Evolutionary conservation across 805 yeast species (phyloP), one percentile per base, ranked within the genome.

Genomic region (Lipomyces anomalus): DNA sequence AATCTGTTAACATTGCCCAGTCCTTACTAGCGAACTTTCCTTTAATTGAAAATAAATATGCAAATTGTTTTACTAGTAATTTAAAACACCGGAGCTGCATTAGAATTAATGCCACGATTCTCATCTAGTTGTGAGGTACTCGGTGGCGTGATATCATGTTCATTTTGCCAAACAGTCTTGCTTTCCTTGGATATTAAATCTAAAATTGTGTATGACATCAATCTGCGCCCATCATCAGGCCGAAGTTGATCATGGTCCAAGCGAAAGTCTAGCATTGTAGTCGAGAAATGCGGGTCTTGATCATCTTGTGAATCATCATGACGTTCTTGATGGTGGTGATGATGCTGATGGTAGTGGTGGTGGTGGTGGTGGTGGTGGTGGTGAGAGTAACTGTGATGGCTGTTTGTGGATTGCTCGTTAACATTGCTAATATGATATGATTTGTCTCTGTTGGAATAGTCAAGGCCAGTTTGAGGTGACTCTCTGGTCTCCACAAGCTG

Each of bases 121-220:
- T n/a, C n/a, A n/a, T n/a, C n/a, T n/a, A n/a, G n/a, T n/a, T n/a
- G n/a, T n/a, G n/a, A n/a, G n/a, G n/a, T n/a, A n/a, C n/a, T n/a
- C n/a, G n/a, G n/a, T n/a, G n/a, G n/a, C n/a, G n/a, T n/a, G n/a
- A n/a, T n/a, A n/a, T n/a, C n/a, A n/a, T n/a, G n/a, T n/a, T n/a
- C n/a, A n/a, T n/a, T n/a, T n/a, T n/a, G n/a, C n/a, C 40, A 43
- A 28, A 48, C 37, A 24, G 38, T 43, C 13, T 48, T 43, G 17
- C 55, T 52, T 22, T 48, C 24, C 22, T 40, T 43, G 9, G 55
- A 38, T 4, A 50, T 48, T 18, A 50, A 35, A 13, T 44, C 47
- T 3, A 50, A 35, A 17, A 50, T 39, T 20, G 55, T 48, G 35
- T 35, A 48, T 11, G 55, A 50, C 33, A 48, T 22, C 17, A 49